Evolutionary conservation across 768 basidiomycete genomes (phyloP).

Genomic region (Dioszegia hungarica): DNA sequence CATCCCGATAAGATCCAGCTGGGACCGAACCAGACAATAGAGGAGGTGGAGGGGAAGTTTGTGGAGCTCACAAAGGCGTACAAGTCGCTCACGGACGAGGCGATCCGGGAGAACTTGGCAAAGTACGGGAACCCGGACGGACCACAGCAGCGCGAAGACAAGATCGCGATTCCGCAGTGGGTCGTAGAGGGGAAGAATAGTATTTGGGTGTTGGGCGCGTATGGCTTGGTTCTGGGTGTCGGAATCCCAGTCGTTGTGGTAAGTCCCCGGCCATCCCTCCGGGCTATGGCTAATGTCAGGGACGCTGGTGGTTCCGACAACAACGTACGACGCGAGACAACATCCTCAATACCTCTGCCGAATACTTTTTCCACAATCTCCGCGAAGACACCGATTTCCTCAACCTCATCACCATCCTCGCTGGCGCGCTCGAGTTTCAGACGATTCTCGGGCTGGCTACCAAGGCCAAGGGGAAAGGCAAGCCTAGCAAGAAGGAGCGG

Average conservation of each 20-base stretch:
- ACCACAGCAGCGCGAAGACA: conserved; percentile 87
- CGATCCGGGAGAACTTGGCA: conserved; percentile 81
- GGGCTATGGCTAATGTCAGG: conserved; percentile 50
- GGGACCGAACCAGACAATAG: conserved; percentile 73
- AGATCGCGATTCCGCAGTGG: conserved; percentile 91
- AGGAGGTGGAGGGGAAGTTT: conserved; percentile 78
- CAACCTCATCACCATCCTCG: conserved; percentile 67
- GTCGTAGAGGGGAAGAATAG: conserved; percentile 87
- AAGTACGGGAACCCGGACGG: conserved; percentile 93
- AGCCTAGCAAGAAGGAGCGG: conserved; percentile 45
- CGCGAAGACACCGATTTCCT: conserved; percentile 70
- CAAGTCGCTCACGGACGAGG: conserved; percentile 94
- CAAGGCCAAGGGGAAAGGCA: conserved; percentile 24
- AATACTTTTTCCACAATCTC: conserved; percentile 80
- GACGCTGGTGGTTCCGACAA: conserved; percentile 96
- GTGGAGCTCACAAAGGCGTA: conserved; percentile 96
- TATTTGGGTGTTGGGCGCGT: conserved; percentile 80
- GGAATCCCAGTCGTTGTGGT: conserved; percentile 80
- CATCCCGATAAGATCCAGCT: conserved; percentile 95
- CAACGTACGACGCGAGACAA: conserved; percentile 88
- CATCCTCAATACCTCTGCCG: conserved; percentile 71
- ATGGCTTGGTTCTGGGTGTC: conserved; percentile 81
- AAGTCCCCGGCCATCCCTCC: conserved; percentile 30
- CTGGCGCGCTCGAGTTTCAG: conserved; percentile 51
- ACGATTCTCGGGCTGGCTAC: conserved; percentile 21